Evolutionary conservation across 495 filamentous ascomycete species (phyloP).

Genomic region (Hypoxylon cercidicola): DNA sequence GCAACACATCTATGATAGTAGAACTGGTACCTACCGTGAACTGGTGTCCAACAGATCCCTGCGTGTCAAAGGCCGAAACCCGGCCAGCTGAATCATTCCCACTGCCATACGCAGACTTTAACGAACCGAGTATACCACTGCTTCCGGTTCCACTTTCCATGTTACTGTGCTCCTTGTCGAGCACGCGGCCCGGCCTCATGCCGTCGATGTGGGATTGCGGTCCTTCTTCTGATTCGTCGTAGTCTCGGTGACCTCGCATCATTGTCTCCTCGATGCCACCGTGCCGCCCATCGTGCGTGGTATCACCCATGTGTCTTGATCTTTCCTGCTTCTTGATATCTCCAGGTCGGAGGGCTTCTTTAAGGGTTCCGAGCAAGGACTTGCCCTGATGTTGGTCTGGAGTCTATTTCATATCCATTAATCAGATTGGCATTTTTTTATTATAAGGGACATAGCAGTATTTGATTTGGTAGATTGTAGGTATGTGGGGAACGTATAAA

Average conservation of each 20-base stretch:
- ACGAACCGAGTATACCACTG: slow-evolving; percentile 7
- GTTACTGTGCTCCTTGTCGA: slow-evolving; percentile 14
- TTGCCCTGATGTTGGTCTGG: slow-evolving; percentile 21
- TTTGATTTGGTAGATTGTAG: not conserved
- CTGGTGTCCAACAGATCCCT: slow-evolving; percentile 52
- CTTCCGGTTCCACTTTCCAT: slow-evolving; percentile 7
- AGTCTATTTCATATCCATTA: not conserved
- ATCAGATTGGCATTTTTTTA: not conserved
- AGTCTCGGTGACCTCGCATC: slow-evolving; percentile 27
- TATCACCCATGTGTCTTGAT: slow-evolving; percentile 8
- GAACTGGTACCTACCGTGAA: slow-evolving; percentile 40
- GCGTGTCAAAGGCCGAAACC: slow-evolving; percentile 48
- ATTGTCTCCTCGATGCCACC: slow-evolving; percentile 30
- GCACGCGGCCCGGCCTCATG: slow-evolving; percentile 3
- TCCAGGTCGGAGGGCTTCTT: slow-evolving; percentile 37
- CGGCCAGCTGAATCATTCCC: slow-evolving; percentile 9
- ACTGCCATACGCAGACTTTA: slow-evolving; percentile 3
- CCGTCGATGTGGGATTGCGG: slow-evolving; percentile 9
- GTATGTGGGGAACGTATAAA: not conserved
- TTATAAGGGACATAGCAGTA: not conserved
- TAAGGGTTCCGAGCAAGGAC: slow-evolving; percentile 30
- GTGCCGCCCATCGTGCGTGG: slow-evolving; percentile 29
- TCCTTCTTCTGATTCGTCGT: slow-evolving; percentile 24
- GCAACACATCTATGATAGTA: not conserved
- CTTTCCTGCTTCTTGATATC: slow-evolving; percentile 27